These are phyloP conservation scores for Fragilariopsis cylindrus DNA, from an alignment of 108 stramenopile species.

Conservation along the genomic window DNA sequence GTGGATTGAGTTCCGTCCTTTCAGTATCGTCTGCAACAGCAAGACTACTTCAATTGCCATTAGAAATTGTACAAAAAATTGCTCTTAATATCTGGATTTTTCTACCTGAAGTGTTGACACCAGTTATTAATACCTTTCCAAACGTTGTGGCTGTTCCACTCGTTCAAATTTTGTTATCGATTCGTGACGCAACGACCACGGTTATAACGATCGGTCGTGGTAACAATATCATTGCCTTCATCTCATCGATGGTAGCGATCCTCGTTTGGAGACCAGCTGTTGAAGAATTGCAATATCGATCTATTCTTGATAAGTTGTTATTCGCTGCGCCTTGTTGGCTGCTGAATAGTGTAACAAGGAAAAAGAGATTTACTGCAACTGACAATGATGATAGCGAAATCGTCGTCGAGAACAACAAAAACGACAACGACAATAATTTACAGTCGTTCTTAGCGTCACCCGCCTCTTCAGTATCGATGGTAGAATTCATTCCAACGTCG, in stretches of 20 bases:
- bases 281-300: conserved; percentile 38
- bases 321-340: not conserved
- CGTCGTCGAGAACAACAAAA: not conserved
- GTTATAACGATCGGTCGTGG: not conserved
- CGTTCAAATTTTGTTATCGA: conserved; percentile 5
- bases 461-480: not conserved
- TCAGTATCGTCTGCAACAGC: conserved; percentile 5
- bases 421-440: not conserved
- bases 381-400: not conserved
- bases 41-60: conserved; percentile 21
- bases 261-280: conserved; percentile 27
- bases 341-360: not conserved
- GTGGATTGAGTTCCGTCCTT: not conserved
- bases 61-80: not conserved
- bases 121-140: conserved; percentile 4
- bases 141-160: conserved; percentile 12
- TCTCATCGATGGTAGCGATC: conserved; percentile 19
- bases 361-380: not conserved
- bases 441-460: not conserved
- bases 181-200: not conserved
- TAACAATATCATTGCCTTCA: not conserved
- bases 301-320: conserved; percentile 10
- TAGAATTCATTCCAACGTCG: not conserved
- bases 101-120: not conserved
- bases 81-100: conserved; percentile 15